Evolutionary conservation across 148 eudicot genomes (phyloP), one percentile per base, ranked within the genome.

Genomic region (Camellia granthamiana): DNA sequence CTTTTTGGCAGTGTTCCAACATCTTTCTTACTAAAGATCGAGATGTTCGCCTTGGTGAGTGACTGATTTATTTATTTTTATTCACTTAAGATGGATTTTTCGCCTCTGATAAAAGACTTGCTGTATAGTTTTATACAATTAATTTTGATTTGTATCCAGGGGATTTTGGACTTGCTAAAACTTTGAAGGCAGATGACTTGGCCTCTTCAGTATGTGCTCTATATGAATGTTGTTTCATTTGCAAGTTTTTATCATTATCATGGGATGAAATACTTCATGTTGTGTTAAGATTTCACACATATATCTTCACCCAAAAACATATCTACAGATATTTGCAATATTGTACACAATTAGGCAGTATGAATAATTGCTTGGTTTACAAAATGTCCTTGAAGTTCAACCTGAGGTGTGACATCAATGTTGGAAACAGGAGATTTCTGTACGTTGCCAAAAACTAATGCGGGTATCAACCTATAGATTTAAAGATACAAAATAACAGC

Each of bases 81-180:
- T 77, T 13, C 9, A 30, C 21, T 74, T 78, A 3, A 66, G 75
- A 14, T 80, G 3, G 7, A 68, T 21, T 52, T 42, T 12, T 43
- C 65, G 13, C 78, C 23, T 10, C 59, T 42, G 5, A 46, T 69
- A 9, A 16, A 47, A 46, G 18, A 66, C 9, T 14, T 56, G 71
- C 13, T 38, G 21, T 19, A 3, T 67, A 19, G 46, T 86, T 62
- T 58, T 51, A 21, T 43, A 69, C 52, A 67, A 47, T 38, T 30
- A 12, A 77, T 42, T 60, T 49, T 73, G 81, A 72, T 70, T 73
- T 73, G 46, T 58, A 41, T 84, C 47, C 85, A 96, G 99, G 99
- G 80, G 99, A 96, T 88, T 96, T 96, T 85, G 99, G 99, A 81
- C 98, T 96, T 75, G 99, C 99, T 71, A 96, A 96, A 80, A 96